A percentile compares a stretch with the other conserved stretches of the same genome.
Evolutionary conservation across 495 filamentous ascomycete genomes (phyloP).

Genomic region (Penicillium daleae): DNA sequence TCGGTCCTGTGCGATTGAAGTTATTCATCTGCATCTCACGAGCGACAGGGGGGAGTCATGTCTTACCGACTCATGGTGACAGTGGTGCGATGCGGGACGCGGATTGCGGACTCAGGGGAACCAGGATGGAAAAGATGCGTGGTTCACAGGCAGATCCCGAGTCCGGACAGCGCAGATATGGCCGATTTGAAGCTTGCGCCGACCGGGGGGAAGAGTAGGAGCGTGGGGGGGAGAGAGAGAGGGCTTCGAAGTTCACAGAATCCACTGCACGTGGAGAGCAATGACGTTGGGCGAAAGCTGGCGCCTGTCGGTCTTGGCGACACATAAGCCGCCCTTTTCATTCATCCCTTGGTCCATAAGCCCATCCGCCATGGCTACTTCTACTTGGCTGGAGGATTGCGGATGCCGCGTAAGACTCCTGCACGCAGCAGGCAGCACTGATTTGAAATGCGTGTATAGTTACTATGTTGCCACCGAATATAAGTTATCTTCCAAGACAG

Average conservation of each 20-base stretch:
- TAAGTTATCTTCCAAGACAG: no score
- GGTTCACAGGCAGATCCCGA: slow-evolving; percentile 29
- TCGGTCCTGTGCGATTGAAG: slow-evolving; percentile 68
- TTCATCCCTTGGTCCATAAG: slow-evolving; percentile 20
- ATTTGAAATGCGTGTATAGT: neutral
- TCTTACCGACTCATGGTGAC: slow-evolving; percentile 54
- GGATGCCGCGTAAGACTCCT: slow-evolving; percentile 11
- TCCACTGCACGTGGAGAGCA: slow-evolving; percentile 30
- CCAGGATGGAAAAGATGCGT: slow-evolving; percentile 25
- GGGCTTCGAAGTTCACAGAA: slow-evolving; percentile 6
- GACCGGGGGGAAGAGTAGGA: slow-evolving; percentile 19
- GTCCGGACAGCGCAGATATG: slow-evolving; percentile 28
- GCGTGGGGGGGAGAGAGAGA: neutral
- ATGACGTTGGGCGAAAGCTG: slow-evolving; percentile 48
- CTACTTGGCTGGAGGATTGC: neutral
- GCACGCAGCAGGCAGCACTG: slow-evolving; percentile 8
- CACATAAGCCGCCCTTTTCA: slow-evolving; percentile 30
- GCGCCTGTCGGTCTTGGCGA: slow-evolving; percentile 43
- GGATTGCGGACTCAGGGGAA: slow-evolving; percentile 26
- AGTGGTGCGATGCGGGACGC: slow-evolving; percentile 21
- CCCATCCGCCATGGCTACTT: neutral
- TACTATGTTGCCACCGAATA: neutral
- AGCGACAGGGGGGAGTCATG: slow-evolving; percentile 4
- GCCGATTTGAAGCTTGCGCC: slow-evolving; percentile 16
- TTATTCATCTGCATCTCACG: slow-evolving; percentile 18